Evolutionary conservation across 768 basidiomycete genomes (phyloP).

Genomic region (Lentinus brumalis): DNA sequence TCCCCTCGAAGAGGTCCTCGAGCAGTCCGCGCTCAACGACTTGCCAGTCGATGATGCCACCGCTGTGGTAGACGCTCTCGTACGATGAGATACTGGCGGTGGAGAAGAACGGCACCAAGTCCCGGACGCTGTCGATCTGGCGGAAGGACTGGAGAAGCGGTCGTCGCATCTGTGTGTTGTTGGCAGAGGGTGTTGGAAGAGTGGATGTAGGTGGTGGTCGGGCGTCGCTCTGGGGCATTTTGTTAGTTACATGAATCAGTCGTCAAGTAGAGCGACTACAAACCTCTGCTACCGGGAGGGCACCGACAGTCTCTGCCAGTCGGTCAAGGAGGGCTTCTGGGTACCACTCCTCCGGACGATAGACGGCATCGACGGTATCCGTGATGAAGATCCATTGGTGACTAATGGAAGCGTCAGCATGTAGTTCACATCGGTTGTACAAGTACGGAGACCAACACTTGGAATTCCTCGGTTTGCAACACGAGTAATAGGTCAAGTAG

Average conservation of each 20-base stretch:
- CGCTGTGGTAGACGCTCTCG: conserved; percentile 86
- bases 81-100: conserved; percentile 86
- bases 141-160: conserved; percentile 71
- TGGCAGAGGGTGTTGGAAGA: conserved; percentile 15
- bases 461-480: conserved; percentile 96
- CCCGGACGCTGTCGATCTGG: conserved; percentile 81
- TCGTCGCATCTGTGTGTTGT: conserved; percentile 55
- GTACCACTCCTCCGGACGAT: conserved; percentile 79
- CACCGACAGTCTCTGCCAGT: conserved; percentile 80
- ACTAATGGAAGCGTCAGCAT: conserved; percentile 36
- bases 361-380: conserved; percentile 94
- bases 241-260: conserved; percentile 33
- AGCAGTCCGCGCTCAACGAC: conserved; percentile 80
- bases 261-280: neutral
- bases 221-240: conserved; percentile 18
- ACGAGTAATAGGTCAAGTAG: conserved; percentile 91
- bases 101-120: conserved; percentile 90
- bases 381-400: conserved; percentile 99
- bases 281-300: conserved; percentile 52
- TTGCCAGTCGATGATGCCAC: conserved; percentile 85
- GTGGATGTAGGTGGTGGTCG: conserved; percentile 25
- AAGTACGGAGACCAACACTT: conserved; percentile 60
- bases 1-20: conserved; percentile 89
- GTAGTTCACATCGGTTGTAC: too few species aligned
- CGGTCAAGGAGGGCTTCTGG: conserved; percentile 92